A percentile compares a stretch with the other conserved stretches of the same genome.
Evolutionary conservation across 2,329 filamentous ascomycete species (phyloP).

Genomic region (Myriosclerotinia curreyana): DNA sequence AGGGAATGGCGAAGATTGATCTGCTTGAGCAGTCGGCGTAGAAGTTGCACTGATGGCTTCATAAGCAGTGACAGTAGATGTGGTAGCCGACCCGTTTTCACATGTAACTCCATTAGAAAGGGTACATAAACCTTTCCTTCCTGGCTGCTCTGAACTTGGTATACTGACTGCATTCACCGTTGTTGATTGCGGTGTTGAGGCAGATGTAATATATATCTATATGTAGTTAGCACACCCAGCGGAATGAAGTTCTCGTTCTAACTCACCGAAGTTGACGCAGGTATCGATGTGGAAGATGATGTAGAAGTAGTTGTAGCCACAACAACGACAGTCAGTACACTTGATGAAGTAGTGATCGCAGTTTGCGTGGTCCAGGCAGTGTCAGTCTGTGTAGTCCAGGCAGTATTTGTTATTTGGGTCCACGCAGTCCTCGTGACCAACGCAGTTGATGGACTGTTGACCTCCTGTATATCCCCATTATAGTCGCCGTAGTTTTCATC

Average conservation of each 20-base stretch:
- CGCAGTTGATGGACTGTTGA: not conserved
- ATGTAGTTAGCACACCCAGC: constrained; percentile 1
- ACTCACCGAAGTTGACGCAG: constrained; percentile 8
- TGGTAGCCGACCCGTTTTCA: not conserved
- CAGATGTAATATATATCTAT: constrained; percentile 12
- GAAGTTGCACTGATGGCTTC: not conserved
- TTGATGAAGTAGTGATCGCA: constrained; percentile 6
- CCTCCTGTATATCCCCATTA: not conserved
- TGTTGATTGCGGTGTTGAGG: not conserved
- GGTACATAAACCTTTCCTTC: constrained; percentile 15
- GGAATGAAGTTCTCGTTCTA: not conserved
- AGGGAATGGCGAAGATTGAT: constrained; percentile 6
- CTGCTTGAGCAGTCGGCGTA: constrained; percentile 12
- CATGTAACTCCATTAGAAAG: constrained; percentile 10
- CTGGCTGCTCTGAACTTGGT: constrained; percentile 10
- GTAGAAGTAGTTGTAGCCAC: constrained; percentile 5
- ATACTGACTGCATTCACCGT: not conserved
- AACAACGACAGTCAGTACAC: constrained; percentile 6
- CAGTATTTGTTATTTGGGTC: constrained; percentile 17
- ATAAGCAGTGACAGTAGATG: constrained; percentile 6
- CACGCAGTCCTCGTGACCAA: constrained; percentile 12
- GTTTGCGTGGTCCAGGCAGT: constrained; percentile 15
- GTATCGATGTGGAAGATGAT: not conserved
- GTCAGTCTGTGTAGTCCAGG: constrained; percentile 17
- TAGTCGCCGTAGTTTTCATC: not conserved